Base-by-base conservation (phyloP, 2,329 filamentous ascomycete genomes). In the Penicillium sp. region DNA sequence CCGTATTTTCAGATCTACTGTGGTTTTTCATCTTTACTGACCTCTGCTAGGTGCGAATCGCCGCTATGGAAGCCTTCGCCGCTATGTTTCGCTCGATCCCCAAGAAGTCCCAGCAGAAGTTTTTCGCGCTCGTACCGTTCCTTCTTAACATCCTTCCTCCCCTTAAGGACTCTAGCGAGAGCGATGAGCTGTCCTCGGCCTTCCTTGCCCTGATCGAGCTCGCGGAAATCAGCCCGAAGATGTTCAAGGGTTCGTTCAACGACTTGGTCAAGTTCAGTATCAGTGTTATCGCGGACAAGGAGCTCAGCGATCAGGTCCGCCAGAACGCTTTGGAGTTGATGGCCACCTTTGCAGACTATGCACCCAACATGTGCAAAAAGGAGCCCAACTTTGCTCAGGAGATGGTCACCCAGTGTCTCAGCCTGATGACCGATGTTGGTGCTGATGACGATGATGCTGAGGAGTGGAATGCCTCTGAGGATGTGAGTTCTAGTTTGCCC, bases 321-420 rank as follows among this genome's bases (percentile, higher is more conserved):
- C 93, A 98, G 69, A 97, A 97, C 65, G 89, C 91, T 0, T 77
- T 98, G 34, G 93, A 98, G 69, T 79, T 98, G 46, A 95, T 98
- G 88, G 90, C 90, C 22, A 98, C 93, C 0, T 98, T 98, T 67
- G 90, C 91, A 56, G 93, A 98, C 65, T 93, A 91, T 61, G 87
- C 89, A 1, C 89, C 93, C 4, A 85, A 86, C 29, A 91, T 97
- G 84, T 97, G 93, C 76, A 88, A 86, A 66, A 96, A 95, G 67
- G 91, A 98, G 64, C 71, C 83, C n/a, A 85, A 83, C 9, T 98
- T 94, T 71, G 93, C 90, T 2, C 84, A 81, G 50, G 89, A 96
- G 55, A 98, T 98, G 93, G 94, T 98, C 55, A 97, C 90, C 0
- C 93, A 98, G 69, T 98, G 93, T 68, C 74, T 98, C 57, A 97